These are phyloP conservation scores for Diversispora epigaea DNA, from an alignment of 192 early-diverging fungal species.

Conservation along the genomic window DNA sequence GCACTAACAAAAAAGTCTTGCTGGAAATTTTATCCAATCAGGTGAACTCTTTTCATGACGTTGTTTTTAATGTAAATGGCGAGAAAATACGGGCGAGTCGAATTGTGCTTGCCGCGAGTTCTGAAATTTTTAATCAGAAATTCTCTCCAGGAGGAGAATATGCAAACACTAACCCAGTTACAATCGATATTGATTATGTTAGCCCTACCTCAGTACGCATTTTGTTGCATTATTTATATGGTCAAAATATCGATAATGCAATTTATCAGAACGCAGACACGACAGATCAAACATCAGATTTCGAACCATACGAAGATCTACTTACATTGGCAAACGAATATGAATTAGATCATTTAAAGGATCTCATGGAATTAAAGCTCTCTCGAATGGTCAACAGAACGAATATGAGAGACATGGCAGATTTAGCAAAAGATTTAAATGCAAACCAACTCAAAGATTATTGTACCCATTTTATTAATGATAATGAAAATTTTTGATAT, in stretches of 20 bases:
- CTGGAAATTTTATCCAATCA: background rate
- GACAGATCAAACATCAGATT: background rate
- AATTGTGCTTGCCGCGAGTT: constrained; percentile 12
- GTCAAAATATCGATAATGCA: constrained; percentile 10
- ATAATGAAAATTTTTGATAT: background rate
- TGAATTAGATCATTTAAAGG: constrained; percentile 5
- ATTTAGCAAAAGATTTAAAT: background rate
- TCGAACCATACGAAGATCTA: background rate
- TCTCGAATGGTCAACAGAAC: background rate
- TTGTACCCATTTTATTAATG: background rate
- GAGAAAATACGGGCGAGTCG: background rate
- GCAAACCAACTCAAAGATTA: background rate
- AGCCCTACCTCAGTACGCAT: background rate
- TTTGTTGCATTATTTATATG: constrained; percentile 13
- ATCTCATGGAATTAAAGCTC: constrained; percentile 3
- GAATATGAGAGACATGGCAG: background rate
- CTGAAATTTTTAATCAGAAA: background rate
- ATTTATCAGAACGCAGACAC: background rate
- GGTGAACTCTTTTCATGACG: background rate
- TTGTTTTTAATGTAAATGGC: background rate
- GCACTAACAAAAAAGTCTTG: background rate
- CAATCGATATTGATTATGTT: background rate
- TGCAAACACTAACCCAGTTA: background rate
- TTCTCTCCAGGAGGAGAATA: background rate
- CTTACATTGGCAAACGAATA: background rate